Evolutionary conservation across 2,329 filamentous ascomycete genomes (phyloP).

Genomic region (Thielaviopsis cerberus): DNA sequence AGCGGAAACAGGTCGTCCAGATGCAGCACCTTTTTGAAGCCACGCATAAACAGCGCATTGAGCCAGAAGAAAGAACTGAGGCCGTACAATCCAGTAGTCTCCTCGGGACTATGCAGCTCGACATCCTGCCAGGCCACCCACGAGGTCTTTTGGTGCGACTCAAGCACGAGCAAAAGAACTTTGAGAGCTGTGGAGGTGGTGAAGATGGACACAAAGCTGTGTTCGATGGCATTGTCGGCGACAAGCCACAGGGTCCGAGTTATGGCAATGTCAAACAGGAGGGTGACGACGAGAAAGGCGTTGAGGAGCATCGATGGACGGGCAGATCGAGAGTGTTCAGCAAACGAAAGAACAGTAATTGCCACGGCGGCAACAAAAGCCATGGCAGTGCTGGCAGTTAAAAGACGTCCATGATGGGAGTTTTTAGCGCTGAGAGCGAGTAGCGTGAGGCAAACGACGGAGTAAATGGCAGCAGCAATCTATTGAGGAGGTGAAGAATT

Average conservation of each 20-base stretch:
- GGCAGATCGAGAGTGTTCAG: slow-evolving; percentile 21
- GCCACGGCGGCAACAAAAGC: slow-evolving; percentile 18
- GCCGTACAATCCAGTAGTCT: slow-evolving; percentile 19
- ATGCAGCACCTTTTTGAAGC: slow-evolving; percentile 20
- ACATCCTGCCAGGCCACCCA: slow-evolving; percentile 22
- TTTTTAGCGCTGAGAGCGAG: slow-evolving; percentile 17
- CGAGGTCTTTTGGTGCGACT: slow-evolving; percentile 22
- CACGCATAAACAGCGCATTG: slow-evolving; percentile 19
- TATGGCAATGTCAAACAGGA: slow-evolving; percentile 26
- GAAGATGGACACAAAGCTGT: slow-evolving; percentile 19
- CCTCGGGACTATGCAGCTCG: slow-evolving; percentile 22
- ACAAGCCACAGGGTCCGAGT: slow-evolving; percentile 26
- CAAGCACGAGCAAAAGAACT: slow-evolving; percentile 20
- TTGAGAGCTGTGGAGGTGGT: slow-evolving; percentile 21
- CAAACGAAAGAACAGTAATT: slow-evolving; percentile 18
- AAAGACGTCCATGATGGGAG: slow-evolving; percentile 10
- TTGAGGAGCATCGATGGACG: slow-evolving; percentile 27
- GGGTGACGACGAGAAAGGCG: slow-evolving; percentile 23
- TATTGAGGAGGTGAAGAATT: slow-evolving; percentile 8
- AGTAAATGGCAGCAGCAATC: slow-evolving; percentile 16
- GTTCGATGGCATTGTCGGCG: slow-evolving; percentile 10
- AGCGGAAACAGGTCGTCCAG: slow-evolving; percentile 21
- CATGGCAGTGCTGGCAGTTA: slow-evolving; percentile 17
- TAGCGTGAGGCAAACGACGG: slow-evolving; percentile 18
- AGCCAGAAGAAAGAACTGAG: slow-evolving; percentile 21